Percentiles rank a stretch among this genome's conserved stretches.
phyloP scores from a whole-genome alignment of 1,284 basidiomycete genomes.

The Tylopilus sp. region DNA sequence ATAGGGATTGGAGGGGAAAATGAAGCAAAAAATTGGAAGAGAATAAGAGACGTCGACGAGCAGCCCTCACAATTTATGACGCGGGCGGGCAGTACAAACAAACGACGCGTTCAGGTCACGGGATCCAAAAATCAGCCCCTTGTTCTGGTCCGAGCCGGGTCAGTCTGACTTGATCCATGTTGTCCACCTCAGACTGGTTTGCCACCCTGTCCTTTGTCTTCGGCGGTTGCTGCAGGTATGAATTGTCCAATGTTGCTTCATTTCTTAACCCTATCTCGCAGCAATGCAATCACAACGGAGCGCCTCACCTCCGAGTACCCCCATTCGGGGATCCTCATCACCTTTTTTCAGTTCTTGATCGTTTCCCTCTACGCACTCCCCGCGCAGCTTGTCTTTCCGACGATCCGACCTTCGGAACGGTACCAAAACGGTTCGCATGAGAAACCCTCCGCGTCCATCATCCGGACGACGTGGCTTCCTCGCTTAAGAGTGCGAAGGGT shows the following conservation, averaged over 20 bases:
- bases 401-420: no score
- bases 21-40: constrained; percentile 21
- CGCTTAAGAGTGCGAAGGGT: constrained; percentile 73
- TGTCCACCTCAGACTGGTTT: constrained; percentile 59
- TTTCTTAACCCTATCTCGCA: background rate
- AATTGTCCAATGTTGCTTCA: background rate
- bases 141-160: no score
- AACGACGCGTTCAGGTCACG: constrained; percentile 40
- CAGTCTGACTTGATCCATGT: background rate
- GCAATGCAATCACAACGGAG: constrained; percentile 81
- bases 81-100: no score
- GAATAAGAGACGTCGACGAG: constrained; percentile 4
- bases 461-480: constrained; percentile 44
- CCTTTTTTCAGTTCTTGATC: constrained; percentile 85
- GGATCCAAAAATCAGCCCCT: constrained; percentile 35
- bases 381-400: constrained; percentile 56
- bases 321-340: constrained; percentile 81
- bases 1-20: constrained; percentile 40
- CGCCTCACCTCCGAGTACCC: constrained; percentile 73
- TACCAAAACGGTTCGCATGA: no score
- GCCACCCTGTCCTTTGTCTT: constrained; percentile 77
- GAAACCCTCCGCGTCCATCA: no score
- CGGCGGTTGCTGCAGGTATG: constrained; percentile 83
- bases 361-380: constrained; percentile 79
- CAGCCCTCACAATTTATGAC: no score